Base-by-base conservation (phyloP, 805 yeast species). In the Candida stauntonica region DNA sequence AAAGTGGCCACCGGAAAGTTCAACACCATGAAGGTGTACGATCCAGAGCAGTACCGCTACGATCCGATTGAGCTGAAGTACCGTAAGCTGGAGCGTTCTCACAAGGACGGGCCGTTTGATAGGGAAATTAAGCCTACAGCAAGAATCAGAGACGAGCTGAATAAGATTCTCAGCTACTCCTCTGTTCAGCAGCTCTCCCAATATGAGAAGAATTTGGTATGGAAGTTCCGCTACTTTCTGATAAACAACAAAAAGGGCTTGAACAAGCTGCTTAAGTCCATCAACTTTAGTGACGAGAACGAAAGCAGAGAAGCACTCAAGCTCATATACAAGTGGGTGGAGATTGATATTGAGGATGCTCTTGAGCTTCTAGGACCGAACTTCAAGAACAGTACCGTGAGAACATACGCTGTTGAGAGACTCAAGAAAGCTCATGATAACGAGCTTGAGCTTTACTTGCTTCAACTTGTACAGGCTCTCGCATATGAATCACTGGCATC, bases 1-100 rank as follows among this genome's bases (percentile, higher is more conserved):
- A 60, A 57, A 29, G 51, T 55, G 2, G 54, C 57, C 17, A 55
- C 66, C 0, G 63, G 64, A 2, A 49, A 50, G 20, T 63, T 42
- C 29, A 55, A 68, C 5, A 59, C 67, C 1, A 26, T 60, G 51
- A 50, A 63, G 21, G 70, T 81, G 14, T 77, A 75, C 54, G 93
- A 84, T 50, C 88, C 88, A 1, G 91, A 84, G 46, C 79, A 75
- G 50, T 67, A 62, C 44, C 63, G 68, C 16, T 77, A 73, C 43
- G 95, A 91, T 52, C 96, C 96, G 1, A 81, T 93, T 17, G 98
- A 93, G 55, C 73, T 79, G 46, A 93, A 91, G 57, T 87, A 83
- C 55, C 77, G 95, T 48, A 78, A 82, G 41, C 63, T 91, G 36
- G 93, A 89, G 46, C 81, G 97, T 60, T 77, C 84, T 34, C 86